Conservation (phyloP, 768 basidiomycete species). For the Austroboletus festivus region DNA sequence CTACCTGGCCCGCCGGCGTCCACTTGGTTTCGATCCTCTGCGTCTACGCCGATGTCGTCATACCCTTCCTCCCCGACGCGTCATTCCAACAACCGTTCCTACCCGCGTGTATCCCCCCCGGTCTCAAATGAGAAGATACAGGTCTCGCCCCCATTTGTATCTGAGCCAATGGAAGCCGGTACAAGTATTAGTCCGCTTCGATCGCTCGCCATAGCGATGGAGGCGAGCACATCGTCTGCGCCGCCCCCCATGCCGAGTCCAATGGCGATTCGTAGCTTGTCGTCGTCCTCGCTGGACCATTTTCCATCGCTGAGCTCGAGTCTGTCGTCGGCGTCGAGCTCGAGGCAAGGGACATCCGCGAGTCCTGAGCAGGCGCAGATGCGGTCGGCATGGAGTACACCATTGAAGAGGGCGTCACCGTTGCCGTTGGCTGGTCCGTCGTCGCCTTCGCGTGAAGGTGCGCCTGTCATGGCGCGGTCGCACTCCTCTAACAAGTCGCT, state of each 20-base stretch:
- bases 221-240: too few relatives aligned
- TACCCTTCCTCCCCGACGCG: slow-evolving; percentile 20
- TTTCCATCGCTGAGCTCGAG: slow-evolving; percentile 36
- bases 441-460: slow-evolving; percentile 16
- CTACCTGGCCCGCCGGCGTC: slow-evolving; percentile 13
- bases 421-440: slow-evolving; percentile 12
- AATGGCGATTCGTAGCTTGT: slow-evolving; percentile 9
- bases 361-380: slow-evolving; percentile 11
- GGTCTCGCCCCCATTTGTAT: slow-evolving; percentile 46
- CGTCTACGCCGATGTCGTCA: slow-evolving; percentile 4
- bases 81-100: slow-evolving; percentile 23
- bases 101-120: slow-evolving; percentile 25
- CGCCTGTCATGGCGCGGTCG: slow-evolving; percentile 7
- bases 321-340: slow-evolving; percentile 23
- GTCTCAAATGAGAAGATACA: slow-evolving; percentile 53
- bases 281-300: slow-evolving; percentile 26
- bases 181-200: slow-evolving; percentile 29
- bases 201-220: slow-evolving; percentile 6
- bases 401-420: slow-evolving; percentile 26
- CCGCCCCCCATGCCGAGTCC: too few relatives aligned
- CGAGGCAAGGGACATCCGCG: slow-evolving; percentile 14
- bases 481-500: slow-evolving; percentile 12
- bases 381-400: slow-evolving; percentile 40
- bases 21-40: slow-evolving; percentile 5
- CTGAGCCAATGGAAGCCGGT: slow-evolving; percentile 58